A percentile compares a stretch with the other conserved stretches of the same genome.
These are phyloP conservation scores for Mycena latifolia DNA, from an alignment of 768 basidiomycete species.

Conservation along the genomic window DNA sequence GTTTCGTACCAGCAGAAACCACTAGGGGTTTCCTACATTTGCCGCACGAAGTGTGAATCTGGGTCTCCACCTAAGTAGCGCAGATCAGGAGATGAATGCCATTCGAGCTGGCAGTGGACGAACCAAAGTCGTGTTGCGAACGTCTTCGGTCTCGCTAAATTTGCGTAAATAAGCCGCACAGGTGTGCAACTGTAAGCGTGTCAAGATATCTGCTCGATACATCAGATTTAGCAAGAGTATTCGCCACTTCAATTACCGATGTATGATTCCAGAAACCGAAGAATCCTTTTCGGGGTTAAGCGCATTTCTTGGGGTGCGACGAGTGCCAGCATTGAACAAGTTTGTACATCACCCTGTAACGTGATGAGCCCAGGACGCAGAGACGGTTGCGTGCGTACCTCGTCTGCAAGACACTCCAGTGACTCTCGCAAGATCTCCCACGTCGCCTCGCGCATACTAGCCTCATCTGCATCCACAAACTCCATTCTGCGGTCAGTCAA, in stretches of 20 bases:
- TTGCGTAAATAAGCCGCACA: conserved; percentile 85
- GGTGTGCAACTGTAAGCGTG: conserved; percentile 69
- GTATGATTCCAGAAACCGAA: conserved; percentile 77
- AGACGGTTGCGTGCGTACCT: conserved; percentile 51
- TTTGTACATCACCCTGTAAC: conserved; percentile 81
- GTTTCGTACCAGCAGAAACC: conserved; percentile 51
- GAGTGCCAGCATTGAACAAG: conserved; percentile 79
- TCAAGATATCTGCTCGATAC: conserved; percentile 66
- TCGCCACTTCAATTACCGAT: conserved; percentile 62
- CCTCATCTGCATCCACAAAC: conserved; percentile 63
- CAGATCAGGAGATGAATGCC: not conserved
- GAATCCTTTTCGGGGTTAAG: conserved; percentile 56
- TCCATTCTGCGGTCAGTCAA: conserved; percentile 56
- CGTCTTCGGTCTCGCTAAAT: conserved; percentile 61
- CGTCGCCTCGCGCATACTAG: conserved; percentile 61
- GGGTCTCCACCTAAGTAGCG: conserved; percentile 71
- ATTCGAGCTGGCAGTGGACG: conserved; percentile 16
- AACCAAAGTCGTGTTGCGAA: conserved; percentile 69
- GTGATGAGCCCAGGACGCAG: conserved; percentile 12
- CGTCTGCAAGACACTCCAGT: conserved; percentile 72
- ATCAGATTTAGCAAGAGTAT: not conserved
- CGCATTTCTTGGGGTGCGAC: conserved; percentile 71
- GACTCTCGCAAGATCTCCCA: conserved; percentile 68
- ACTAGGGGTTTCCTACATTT: conserved; percentile 76
- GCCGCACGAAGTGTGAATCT: conserved; percentile 77